Conservation (phyloP, 371 early-diverging fungal species). For the Batrachochytrium dendrobatidis region DNA sequence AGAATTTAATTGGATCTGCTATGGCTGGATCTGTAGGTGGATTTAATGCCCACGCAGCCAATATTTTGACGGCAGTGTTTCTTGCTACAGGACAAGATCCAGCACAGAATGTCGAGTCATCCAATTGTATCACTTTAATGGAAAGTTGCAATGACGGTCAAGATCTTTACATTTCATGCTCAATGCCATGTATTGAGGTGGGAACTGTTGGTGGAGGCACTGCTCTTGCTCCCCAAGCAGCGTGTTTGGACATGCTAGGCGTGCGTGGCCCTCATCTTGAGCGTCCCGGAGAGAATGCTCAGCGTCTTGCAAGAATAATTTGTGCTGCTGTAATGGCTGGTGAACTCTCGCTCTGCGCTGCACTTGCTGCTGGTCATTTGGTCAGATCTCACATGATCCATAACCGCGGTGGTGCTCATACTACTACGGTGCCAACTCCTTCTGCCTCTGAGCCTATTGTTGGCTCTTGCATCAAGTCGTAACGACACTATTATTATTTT, state of each 20-base stretch:
- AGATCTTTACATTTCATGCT: slow-evolving; percentile 79
- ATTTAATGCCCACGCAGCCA: slow-evolving; percentile 95
- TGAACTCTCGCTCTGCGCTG: slow-evolving; percentile 82
- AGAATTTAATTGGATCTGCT: slow-evolving; percentile 90
- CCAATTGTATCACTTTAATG: slow-evolving; percentile 94
- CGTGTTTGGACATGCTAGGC: slow-evolving; percentile 84
- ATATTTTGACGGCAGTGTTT: slow-evolving; percentile 90
- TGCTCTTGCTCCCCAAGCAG: slow-evolving; percentile 75
- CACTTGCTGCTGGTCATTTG: slow-evolving; percentile 45
- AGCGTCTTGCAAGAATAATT: slow-evolving; percentile 80
- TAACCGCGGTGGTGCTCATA: neutral
- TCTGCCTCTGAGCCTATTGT: neutral
- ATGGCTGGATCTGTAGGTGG: slow-evolving; percentile 94
- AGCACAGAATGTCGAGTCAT: slow-evolving; percentile 93
- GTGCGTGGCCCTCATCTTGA: slow-evolving; percentile 77
- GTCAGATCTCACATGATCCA: slow-evolving; percentile 18
- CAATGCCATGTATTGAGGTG: slow-evolving; percentile 95
- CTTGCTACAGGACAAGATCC: slow-evolving; percentile 96
- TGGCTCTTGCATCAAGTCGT: slow-evolving; percentile 3
- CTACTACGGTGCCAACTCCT: neutral
- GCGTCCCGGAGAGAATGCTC: slow-evolving; percentile 83
- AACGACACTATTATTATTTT: neutral
- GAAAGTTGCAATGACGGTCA: slow-evolving; percentile 69
- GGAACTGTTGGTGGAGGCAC: slow-evolving; percentile 97
- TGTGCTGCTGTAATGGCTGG: slow-evolving; percentile 96